Percentiles rank a stretch among this genome's conserved stretches.
Evolutionary conservation across 2,329 filamentous ascomycete genomes (phyloP).

Genomic region (Elsinoe necatrix): DNA sequence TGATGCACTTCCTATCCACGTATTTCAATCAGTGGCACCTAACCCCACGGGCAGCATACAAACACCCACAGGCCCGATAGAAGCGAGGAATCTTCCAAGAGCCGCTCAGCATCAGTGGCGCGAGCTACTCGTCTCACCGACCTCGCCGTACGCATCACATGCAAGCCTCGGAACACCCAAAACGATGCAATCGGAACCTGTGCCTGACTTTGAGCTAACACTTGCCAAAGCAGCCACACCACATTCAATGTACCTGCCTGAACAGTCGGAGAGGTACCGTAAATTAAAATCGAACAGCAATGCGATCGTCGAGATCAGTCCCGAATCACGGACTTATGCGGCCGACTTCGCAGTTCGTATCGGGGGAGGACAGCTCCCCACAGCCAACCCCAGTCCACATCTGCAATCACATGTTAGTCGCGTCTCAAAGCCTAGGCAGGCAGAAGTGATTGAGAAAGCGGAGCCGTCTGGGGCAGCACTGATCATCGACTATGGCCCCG

Average conservation of each 20-base stretch:
- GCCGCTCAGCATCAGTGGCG: slow-evolving; percentile 59
- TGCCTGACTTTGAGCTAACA: slow-evolving; percentile 79
- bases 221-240: slow-evolving; percentile 67
- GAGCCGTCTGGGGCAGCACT: slow-evolving; percentile 73
- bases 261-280: slow-evolving; percentile 70
- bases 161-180: slow-evolving; percentile 46
- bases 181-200: slow-evolving; percentile 28
- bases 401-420: slow-evolving; percentile 11
- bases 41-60: slow-evolving; percentile 33
- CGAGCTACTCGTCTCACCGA: slow-evolving; percentile 66
- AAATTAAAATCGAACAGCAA: slow-evolving; percentile 58
- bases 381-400: slow-evolving; percentile 23
- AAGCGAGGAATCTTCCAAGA: slow-evolving; percentile 29
- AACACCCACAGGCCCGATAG: slow-evolving; percentile 43
- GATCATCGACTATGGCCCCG: slow-evolving; percentile 90
- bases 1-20: slow-evolving; percentile 91
- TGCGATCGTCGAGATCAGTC: slow-evolving; percentile 80
- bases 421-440: slow-evolving; percentile 22
- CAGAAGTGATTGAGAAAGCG: slow-evolving; percentile 42
- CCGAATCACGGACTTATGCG: slow-evolving; percentile 72
- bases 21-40: slow-evolving; percentile 66
- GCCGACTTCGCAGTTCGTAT: slow-evolving; percentile 77
- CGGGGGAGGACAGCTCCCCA: slow-evolving; percentile 47
- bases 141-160: slow-evolving; percentile 45
- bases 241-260: slow-evolving; percentile 76